A percentile compares a stretch with the other conserved stretches of the same genome.
Evolutionary conservation across 495 filamentous ascomycete species (phyloP).

Genomic region (Daldinia decipiens): DNA sequence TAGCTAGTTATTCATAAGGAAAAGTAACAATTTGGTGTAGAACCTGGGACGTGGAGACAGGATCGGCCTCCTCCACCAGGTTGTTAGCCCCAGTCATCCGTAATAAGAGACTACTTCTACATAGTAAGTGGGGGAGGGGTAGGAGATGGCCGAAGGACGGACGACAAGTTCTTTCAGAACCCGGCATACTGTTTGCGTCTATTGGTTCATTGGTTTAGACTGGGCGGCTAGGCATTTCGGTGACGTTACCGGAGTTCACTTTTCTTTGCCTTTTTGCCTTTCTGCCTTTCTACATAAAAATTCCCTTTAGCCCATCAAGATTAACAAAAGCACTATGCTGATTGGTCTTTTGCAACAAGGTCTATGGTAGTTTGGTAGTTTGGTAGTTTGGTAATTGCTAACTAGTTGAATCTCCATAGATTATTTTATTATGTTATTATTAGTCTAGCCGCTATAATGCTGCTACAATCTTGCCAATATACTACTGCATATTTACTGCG

Average conservation of each 20-base stretch:
- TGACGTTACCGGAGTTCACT: conserved; percentile 46
- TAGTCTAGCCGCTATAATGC: neutral
- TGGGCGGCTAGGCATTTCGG: conserved; percentile 45
- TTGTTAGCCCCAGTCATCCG: conserved; percentile 28
- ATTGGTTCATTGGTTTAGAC: conserved; percentile 45
- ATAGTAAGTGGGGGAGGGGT: conserved; percentile 46
- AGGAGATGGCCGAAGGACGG: conserved; percentile 50
- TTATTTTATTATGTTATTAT: conserved; percentile 11
- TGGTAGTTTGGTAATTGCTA: conserved; percentile 30
- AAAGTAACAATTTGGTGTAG: conserved; percentile 37
- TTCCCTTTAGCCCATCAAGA: conserved; percentile 31
- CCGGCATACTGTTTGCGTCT: conserved; percentile 44
- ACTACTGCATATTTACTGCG: neutral
- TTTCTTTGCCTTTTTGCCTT: conserved; percentile 19
- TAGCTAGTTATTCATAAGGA: conserved; percentile 39
- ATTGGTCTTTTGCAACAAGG: conserved; percentile 33
- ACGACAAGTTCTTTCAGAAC: conserved; percentile 41
- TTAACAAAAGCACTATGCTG: conserved; percentile 42
- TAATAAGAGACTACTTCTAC: conserved; percentile 32
- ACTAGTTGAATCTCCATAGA: conserved; percentile 6
- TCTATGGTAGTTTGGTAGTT: conserved; percentile 29
- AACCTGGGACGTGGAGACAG: conserved; percentile 26
- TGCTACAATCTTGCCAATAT: neutral
- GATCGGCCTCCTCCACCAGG: conserved; percentile 47
- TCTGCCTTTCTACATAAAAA: conserved; percentile 25